phyloP scores from a whole-genome alignment of 2,329 filamentous ascomycete species.

The Paecilomyces sp. region DNA sequence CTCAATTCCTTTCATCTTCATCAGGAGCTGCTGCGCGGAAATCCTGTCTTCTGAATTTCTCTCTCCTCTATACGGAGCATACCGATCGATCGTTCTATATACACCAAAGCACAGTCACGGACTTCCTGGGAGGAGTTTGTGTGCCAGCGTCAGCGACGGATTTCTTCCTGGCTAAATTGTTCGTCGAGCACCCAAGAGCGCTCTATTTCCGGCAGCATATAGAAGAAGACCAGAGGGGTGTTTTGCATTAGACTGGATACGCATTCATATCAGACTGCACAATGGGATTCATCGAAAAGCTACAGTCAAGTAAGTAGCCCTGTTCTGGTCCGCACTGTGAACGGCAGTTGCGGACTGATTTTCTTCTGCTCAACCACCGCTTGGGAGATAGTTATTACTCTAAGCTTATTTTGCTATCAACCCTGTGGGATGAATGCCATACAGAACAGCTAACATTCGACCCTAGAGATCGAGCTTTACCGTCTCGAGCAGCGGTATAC shows the following conservation, averaged over 20 bases:
- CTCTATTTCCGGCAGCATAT: not conserved
- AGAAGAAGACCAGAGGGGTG: not conserved
- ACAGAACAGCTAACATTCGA: constrained; percentile 3
- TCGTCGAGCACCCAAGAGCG: not conserved
- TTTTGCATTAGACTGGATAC: not conserved
- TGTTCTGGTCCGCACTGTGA: not conserved
- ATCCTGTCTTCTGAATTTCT: not conserved
- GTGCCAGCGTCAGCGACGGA: not conserved
- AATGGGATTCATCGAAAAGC: constrained; percentile 46
- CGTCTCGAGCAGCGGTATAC: constrained; percentile 94
- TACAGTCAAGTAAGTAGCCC: constrained; percentile 41
- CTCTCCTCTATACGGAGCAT: not conserved
- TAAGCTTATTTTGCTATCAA: not conserved
- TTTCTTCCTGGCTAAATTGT: not conserved
- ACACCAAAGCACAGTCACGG: not conserved
- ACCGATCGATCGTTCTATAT: not conserved
- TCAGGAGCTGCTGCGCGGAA: not conserved
- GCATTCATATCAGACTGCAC: constrained; percentile 10
- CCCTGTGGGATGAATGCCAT: not conserved
- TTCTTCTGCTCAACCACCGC: not conserved
- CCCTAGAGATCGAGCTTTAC: constrained; percentile 70
- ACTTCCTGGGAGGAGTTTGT: not conserved
- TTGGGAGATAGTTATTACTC: not conserved
- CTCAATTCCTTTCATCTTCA: not conserved
- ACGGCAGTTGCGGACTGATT: not conserved